Evolutionary conservation across 1,139 yeast species (phyloP).

Genomic region (Nakaseomyces kungkrabaensis): DNA sequence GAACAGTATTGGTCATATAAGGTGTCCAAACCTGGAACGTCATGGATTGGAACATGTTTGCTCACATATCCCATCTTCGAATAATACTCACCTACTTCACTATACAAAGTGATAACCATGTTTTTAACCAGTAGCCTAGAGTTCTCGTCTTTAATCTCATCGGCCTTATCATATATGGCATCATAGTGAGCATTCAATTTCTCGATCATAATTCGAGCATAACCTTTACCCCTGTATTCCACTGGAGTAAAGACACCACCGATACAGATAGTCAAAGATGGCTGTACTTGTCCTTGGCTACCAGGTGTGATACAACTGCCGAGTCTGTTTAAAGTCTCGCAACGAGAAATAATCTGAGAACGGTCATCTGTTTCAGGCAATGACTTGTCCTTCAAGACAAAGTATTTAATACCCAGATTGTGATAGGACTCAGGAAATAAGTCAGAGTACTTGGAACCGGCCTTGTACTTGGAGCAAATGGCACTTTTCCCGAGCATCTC

Average conservation of each 20-base stretch:
- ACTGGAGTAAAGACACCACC: slow-evolving; percentile 60
- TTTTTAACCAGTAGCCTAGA: slow-evolving; percentile 20
- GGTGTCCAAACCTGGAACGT: slow-evolving; percentile 17
- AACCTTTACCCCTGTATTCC: slow-evolving; percentile 52
- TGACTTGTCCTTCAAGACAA: slow-evolving; percentile 28
- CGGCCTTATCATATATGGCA: slow-evolving; percentile 22
- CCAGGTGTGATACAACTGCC: slow-evolving; percentile 29
- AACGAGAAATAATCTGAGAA: slow-evolving; percentile 35
- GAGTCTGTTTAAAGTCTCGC: slow-evolving; percentile 39
- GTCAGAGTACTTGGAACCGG: not conserved
- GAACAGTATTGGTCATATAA: slow-evolving; percentile 14
- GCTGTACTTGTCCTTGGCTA: slow-evolving; percentile 20
- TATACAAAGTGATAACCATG: slow-evolving; percentile 47
- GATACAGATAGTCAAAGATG: slow-evolving; percentile 42
- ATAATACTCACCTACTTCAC: slow-evolving; percentile 67
- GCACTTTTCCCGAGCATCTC: slow-evolving; percentile 34
- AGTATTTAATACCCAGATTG: slow-evolving; percentile 30
- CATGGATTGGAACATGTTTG: slow-evolving; percentile 37
- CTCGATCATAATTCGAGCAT: slow-evolving; percentile 48
- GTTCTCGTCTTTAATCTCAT: slow-evolving; percentile 19
- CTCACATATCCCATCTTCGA: slow-evolving; percentile 48
- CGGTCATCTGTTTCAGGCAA: slow-evolving; percentile 19
- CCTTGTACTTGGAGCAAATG: slow-evolving; percentile 18
- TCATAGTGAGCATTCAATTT: slow-evolving; percentile 33
- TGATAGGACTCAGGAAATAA: slow-evolving; percentile 17